phyloP scores from a whole-genome alignment of 2,329 filamentous ascomycete species.

The Diaporthe citri region DNA sequence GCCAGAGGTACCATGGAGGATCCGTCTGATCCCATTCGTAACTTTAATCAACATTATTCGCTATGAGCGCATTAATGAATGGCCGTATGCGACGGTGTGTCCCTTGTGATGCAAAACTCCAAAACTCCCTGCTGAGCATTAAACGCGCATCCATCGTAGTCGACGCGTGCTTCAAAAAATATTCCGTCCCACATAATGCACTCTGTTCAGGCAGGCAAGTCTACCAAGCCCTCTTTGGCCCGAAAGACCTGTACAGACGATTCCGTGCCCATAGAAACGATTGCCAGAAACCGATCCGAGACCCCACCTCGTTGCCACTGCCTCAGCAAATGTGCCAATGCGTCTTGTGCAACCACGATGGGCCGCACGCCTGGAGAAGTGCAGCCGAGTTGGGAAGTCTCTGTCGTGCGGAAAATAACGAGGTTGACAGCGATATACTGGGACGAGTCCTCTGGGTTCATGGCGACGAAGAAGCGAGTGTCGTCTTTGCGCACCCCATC shows the following conservation, averaged over 20 bases:
- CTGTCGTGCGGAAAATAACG: neutral
- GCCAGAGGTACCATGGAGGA: no score
- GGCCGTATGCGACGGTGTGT: neutral
- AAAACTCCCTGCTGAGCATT: neutral
- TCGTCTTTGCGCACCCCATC: neutral
- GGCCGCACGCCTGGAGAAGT: neutral
- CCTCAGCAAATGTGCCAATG: conserved; percentile 1
- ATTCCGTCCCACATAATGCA: fast-evolving
- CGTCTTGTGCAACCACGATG: conserved; percentile 16
- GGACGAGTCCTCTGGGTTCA: neutral
- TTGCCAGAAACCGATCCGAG: neutral
- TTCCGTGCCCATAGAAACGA: neutral
- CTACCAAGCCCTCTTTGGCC: conserved; percentile 2
- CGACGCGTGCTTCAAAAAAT: neutral
- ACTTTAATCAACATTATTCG: neutral
- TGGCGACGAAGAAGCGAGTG: neutral
- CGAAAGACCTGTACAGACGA: neutral
- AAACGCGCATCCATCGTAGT: neutral
- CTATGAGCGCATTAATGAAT: neutral
- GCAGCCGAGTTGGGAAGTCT: neutral
- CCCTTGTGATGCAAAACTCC: neutral
- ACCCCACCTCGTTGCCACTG: neutral
- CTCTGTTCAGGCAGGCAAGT: neutral
- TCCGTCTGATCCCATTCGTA: neutral
- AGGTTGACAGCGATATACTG: conserved; percentile 14